Evolutionary conservation across 352 stramenopile genomes (phyloP).

Genomic region (Globisporangium solare): DNA sequence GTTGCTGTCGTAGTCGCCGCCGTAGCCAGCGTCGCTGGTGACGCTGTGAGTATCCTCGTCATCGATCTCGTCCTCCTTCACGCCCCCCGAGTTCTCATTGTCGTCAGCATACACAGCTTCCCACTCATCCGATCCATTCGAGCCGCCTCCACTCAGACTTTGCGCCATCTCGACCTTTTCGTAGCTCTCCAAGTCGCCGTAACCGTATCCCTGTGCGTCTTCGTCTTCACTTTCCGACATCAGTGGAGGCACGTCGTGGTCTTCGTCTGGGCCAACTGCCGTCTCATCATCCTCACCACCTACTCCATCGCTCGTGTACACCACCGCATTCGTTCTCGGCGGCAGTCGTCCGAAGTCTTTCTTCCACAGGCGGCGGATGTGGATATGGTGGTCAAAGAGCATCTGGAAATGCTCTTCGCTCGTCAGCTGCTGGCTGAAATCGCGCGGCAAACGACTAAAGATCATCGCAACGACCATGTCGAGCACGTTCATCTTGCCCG

Average conservation of each 20-base stretch:
- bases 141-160: constrained; percentile 7
- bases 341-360: constrained; percentile 80
- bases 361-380: constrained; percentile 79
- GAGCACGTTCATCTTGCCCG: constrained; percentile 64
- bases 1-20: constrained; percentile 62
- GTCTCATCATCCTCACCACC: constrained; percentile 16
- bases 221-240: constrained; percentile 1
- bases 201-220: constrained; percentile 9
- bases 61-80: constrained; percentile 11
- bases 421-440: constrained; percentile 43
- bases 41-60: background rate
- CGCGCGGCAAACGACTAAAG: constrained; percentile 73
- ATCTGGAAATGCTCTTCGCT: constrained; percentile 71
- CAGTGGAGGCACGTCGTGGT: constrained; percentile 10
- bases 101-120: constrained; percentile 19
- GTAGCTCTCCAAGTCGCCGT: constrained; percentile 12
- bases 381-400: constrained; percentile 73
- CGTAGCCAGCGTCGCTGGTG: constrained; percentile 45
- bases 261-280: background rate
- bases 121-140: constrained; percentile 24
- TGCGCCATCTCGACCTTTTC: constrained; percentile 11
- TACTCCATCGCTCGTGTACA: constrained; percentile 12
- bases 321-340: constrained; percentile 7
- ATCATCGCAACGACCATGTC: constrained; percentile 87
- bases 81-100: too few relatives aligned